Base-by-base conservation (phyloP, 768 basidiomycete genomes). In the Agrocybe pediades region DNA sequence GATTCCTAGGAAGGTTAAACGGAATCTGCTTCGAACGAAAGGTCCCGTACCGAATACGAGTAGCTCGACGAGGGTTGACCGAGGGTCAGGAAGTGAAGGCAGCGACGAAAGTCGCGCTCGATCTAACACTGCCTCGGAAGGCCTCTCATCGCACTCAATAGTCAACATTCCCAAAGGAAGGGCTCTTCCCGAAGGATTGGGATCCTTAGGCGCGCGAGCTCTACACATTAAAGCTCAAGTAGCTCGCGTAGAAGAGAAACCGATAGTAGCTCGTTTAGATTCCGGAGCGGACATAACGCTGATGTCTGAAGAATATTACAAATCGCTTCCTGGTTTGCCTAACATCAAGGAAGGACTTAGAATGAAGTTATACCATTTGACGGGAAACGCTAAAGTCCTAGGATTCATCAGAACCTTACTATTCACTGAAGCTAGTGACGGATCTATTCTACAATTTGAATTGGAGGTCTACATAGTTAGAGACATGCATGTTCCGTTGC, bases 381-480 rank as follows among this genome's bases (percentile, higher is more conserved):
- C 58, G 1, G 58, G 55, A 54, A 46, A 49, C n/a, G 29, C 29
- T 15, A 30, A 30, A 30, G 29, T 30, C 29, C 29, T 30, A 7
- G 60, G 64, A 0, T 65, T 54, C 20, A 30, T 58, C 0, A 20
- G 47, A 0, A 57, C 56, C 1, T n/a, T 27, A 0, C 49, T 65
- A 16, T 65, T 41, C 33, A 43, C 49, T 0, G 13, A 23, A 13
- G 41, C 56, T 0, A 17, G 17, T 0, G 51, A 56, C 17, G 45
- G 53, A 3, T 30, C 15, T 0, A 30, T 56, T 1, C 23, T 64
- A 1, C 44, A 55, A 3, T 64, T 64, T 36, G 61, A 62, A 21
- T 29, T 62, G 1, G 63, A 66, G 53, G 65, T 63, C 5, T 66
- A 66, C 40, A 60, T 66, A 0, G 65, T 67, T 0, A 24, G 60